Conservation (phyloP, 2,329 filamentous ascomycete species). For the Talaromyces sp. region DNA sequence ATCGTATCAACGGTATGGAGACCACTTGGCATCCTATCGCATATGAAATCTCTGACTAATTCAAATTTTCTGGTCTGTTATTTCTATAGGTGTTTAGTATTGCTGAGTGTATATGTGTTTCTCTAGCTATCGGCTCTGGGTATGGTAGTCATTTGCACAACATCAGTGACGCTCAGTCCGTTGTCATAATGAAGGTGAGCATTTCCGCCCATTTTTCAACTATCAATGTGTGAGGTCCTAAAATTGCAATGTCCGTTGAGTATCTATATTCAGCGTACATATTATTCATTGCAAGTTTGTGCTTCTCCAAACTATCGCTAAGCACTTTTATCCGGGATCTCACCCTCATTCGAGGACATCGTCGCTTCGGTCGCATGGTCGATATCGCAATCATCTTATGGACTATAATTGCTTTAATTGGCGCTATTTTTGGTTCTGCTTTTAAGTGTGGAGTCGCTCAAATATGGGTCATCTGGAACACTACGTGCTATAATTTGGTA, state of each 20-base stretch:
- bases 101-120: slow-evolving; percentile 21
- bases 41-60: neutral
- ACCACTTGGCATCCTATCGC: neutral
- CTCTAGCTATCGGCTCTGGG: slow-evolving; percentile 24
- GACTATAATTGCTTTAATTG: slow-evolving; percentile 19
- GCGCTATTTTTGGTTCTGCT: slow-evolving; percentile 7
- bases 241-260: slow-evolving; percentile 3
- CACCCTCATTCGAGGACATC: slow-evolving; percentile 21
- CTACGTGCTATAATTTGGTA: neutral
- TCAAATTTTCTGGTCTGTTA: neutral
- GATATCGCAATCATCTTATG: slow-evolving; percentile 15
- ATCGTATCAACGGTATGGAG: slow-evolving; percentile 17
- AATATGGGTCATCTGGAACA: neutral
- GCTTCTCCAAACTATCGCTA: slow-evolving; percentile 29
- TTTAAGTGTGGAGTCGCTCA: neutral
- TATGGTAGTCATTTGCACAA: slow-evolving; percentile 24
- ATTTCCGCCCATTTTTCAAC: neutral
- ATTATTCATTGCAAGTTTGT: slow-evolving; percentile 24
- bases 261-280: slow-evolving; percentile 24
- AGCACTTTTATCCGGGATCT: slow-evolving; percentile 24
- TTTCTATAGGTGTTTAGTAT: slow-evolving; percentile 17
- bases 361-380: slow-evolving; percentile 14
- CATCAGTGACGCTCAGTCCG: slow-evolving; percentile 14
- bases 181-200: slow-evolving; percentile 25
- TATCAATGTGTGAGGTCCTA: too few species aligned